Conservation (phyloP, 2,329 filamentous ascomycete genomes). For the Ophiosphaerella narmari region DNA sequence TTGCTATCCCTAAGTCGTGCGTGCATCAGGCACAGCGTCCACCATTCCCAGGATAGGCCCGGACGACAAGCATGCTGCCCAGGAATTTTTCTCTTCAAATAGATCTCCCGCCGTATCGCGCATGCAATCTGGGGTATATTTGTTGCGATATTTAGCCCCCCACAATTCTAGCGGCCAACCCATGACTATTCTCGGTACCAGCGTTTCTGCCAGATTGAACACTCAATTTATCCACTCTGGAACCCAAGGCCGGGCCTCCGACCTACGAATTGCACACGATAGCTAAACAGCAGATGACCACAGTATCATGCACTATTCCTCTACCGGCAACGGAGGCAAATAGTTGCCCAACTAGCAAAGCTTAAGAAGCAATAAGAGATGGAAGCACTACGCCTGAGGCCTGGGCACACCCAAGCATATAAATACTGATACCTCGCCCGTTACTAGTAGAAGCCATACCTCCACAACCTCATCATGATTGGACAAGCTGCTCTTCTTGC, state of each 20-base stretch:
- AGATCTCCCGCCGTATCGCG: background rate
- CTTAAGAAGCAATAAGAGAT: constrained; percentile 5
- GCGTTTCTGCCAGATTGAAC: constrained; percentile 10
- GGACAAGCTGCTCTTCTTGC: constrained; percentile 51
- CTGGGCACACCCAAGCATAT: constrained; percentile 4
- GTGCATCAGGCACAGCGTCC: too few species aligned
- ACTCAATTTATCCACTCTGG: constrained; percentile 16
- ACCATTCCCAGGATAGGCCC: too few species aligned
- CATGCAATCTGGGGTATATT: constrained; percentile 4
- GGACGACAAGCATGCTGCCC: too few species aligned
- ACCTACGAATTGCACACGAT: constrained; percentile 7
- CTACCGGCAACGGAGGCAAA: constrained; percentile 6
- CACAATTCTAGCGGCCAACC: background rate
- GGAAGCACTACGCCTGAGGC: background rate
- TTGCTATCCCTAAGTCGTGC: too few species aligned
- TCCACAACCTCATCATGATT: constrained; percentile 45
- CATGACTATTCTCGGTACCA: constrained; percentile 5
- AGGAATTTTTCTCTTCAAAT: constrained; percentile 1
- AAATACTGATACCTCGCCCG: constrained; percentile 3
- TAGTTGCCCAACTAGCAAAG: constrained; percentile 6
- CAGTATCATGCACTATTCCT: constrained; percentile 1
- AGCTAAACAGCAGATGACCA: constrained; percentile 3
- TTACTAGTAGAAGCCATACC: background rate
- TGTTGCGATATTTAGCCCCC: constrained; percentile 1
- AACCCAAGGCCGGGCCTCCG: constrained; percentile 7